Base-by-base conservation (phyloP, 352 stramenopile species). In the Phytopythium boreale region DNA sequence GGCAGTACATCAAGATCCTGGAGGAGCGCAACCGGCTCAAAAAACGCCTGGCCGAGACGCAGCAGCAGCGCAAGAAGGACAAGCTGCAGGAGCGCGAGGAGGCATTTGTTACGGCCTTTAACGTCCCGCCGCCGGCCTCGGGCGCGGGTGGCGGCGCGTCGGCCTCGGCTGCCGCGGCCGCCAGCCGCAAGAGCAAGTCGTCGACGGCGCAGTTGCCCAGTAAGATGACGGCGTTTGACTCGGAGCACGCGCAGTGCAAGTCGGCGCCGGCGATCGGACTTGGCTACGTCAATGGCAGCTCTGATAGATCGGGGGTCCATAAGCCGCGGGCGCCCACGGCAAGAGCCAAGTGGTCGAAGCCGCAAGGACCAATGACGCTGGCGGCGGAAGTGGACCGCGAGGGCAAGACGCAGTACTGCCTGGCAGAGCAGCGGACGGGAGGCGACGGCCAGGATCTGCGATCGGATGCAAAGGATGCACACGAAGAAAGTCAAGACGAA, bases 1-100 rank as follows among this genome's bases (percentile, higher is more conserved):
- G 79, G 31, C 80, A 93, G 73, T 95, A 93, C 66, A 86, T 95
- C 61, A 88, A 87, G 70, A 88, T 92, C 62, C 67, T 95, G 41
- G 86, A 95, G 55, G 86, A 95, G 66, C 79, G 84, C 59, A 93
- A 95, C 50, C 80, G 86, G 3, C 71, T 95, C 24, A 88, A 87
- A 67, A 95, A 93, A 70, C 88, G 87, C 29, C 69, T 95, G 36
- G 79, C 84, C 20, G 72, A 78, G 9, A 78, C 75, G n/a, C 89
- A 85, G 63, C 70, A 69, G 24, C 67, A 83, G 63, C 67, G 77
- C 61, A 79, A 80, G 52, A 81, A 81, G 56, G 77, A 81, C 4
- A 65, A 68, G 15, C 68, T 88, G 20, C 75, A 84, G 11, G 77
- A 90, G 58, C 69, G 84, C 26, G 86, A 95, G 55, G 80, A 88